Percentiles rank a stretch among this genome's conserved stretches.
phyloP scores from a whole-genome alignment of 2,329 filamentous ascomycete species.

The Chlorencoelia australis region DNA sequence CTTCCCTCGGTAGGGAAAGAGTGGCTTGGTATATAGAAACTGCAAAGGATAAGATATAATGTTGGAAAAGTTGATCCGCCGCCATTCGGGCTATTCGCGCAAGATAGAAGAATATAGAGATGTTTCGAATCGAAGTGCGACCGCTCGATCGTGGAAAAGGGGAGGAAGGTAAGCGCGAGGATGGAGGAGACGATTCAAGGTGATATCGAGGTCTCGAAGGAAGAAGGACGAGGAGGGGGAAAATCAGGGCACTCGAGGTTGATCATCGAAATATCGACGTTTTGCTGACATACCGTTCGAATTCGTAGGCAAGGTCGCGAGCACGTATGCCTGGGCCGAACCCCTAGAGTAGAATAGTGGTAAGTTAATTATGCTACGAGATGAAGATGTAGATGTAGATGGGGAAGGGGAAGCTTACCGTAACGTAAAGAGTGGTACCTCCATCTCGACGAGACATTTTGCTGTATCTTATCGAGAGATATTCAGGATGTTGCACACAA shows the following conservation, averaged over 20 bases:
- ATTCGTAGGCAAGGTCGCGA: slow-evolving; percentile 99
- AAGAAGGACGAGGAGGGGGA: slow-evolving; percentile 26
- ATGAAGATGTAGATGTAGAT: slow-evolving; percentile 12
- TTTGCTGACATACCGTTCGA: slow-evolving; percentile 92
- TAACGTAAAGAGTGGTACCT: slow-evolving; percentile 93
- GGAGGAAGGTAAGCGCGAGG: slow-evolving; percentile 29
- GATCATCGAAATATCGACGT: slow-evolving; percentile 38
- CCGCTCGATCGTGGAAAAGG: slow-evolving; percentile 30
- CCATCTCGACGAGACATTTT: slow-evolving; percentile 86
- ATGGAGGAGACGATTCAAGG: slow-evolving; percentile 34
- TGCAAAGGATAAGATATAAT: slow-evolving; percentile 19
- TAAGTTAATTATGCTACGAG: slow-evolving; percentile 6
- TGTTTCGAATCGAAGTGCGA: slow-evolving; percentile 26
- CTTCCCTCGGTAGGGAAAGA: slow-evolving; percentile 13
- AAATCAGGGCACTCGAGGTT: slow-evolving; percentile 30
- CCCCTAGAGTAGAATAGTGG: slow-evolving; percentile 39
- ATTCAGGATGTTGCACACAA: too few species aligned
- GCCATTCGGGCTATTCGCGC: slow-evolving; percentile 16
- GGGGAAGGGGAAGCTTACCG: slow-evolving; percentile 30
- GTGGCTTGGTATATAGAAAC: slow-evolving; percentile 16
- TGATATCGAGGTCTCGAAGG: slow-evolving; percentile 35
- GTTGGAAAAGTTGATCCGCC: slow-evolving; percentile 21
- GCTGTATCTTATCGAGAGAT: too few species aligned
- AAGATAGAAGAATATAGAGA: slow-evolving; percentile 23
- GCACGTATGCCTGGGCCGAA: slow-evolving; percentile 98